A percentile compares a stretch with the other conserved stretches of the same genome.
phyloP scores from a whole-genome alignment of 2,329 filamentous ascomycete genomes.

The Hypoxylon rubiginosum region DNA sequence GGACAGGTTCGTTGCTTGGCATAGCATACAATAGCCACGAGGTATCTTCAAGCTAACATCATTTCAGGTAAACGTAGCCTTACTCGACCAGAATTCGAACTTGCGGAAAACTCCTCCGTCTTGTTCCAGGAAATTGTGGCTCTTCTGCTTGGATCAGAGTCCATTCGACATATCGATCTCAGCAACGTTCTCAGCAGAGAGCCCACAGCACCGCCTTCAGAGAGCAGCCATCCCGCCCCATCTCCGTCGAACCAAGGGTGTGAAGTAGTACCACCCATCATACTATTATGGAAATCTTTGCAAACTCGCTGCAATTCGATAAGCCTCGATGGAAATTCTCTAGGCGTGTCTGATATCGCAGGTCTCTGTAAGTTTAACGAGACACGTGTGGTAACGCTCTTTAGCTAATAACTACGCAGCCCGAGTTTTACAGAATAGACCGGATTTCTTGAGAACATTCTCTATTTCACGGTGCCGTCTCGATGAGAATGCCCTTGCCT shows the following conservation, averaged over 20 bases:
- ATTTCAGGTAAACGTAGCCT: conserved; percentile 55
- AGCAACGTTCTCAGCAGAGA: conserved; percentile 57
- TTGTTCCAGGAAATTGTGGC: conserved; percentile 70
- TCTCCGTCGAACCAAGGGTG: conserved; percentile 39
- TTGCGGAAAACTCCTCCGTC: conserved; percentile 63
- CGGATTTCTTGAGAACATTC: conserved; percentile 60
- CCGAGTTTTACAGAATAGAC: conserved; percentile 50
- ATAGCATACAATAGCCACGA: background rate
- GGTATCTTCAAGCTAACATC: conserved; percentile 42
- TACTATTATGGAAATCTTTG: conserved; percentile 63
- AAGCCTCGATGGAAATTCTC: conserved; percentile 63
- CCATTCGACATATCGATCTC: conserved; percentile 67
- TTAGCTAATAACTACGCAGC: conserved; percentile 34
- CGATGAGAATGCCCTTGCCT: conserved; percentile 62
- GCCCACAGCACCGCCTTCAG: conserved; percentile 40
- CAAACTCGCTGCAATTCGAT: conserved; percentile 66
- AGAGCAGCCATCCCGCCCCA: conserved; percentile 14
- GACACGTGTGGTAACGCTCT: background rate
- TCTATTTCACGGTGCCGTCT: conserved; percentile 66
- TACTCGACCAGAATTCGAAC: conserved; percentile 62
- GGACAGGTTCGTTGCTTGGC: conserved; percentile 60
- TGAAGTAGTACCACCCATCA: conserved; percentile 63
- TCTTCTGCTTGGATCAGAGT: conserved; percentile 68
- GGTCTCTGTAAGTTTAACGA: conserved; percentile 59
- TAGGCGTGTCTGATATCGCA: conserved; percentile 62